A percentile compares a stretch with the other conserved stretches of the same genome.
Evolutionary conservation across 2,329 filamentous ascomycete genomes (phyloP).

Genomic region (Diaporthe longicolla): DNA sequence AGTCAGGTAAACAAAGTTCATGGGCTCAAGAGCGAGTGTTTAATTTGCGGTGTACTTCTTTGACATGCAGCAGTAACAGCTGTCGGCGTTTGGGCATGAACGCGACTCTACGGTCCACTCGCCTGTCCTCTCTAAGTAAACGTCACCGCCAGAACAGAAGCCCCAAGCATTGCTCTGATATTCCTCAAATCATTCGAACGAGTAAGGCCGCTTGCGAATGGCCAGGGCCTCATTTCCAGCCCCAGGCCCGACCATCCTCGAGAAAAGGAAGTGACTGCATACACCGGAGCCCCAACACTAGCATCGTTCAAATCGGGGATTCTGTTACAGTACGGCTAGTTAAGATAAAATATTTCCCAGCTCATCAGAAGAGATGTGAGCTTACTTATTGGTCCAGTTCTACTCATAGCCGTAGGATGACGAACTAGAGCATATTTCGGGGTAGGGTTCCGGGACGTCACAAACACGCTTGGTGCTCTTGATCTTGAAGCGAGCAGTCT

Average conservation of each 20-base stretch:
- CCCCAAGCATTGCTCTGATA: background rate
- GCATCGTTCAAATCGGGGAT: background rate
- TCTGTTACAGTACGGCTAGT: background rate
- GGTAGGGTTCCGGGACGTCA: background rate
- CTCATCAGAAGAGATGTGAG: background rate
- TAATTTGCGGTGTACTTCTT: background rate
- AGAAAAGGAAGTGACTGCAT: background rate
- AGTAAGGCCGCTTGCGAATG: background rate
- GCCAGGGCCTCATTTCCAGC: background rate
- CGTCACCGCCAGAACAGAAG: background rate
- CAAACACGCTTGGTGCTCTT: background rate
- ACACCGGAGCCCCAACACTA: too few relatives aligned
- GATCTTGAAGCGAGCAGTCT: slow-evolving; percentile 38
- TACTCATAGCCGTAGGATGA: background rate
- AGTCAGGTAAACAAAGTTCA: background rate
- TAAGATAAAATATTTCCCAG: too few relatives aligned
- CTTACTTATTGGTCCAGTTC: background rate
- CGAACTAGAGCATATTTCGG: slow-evolving; percentile 1
- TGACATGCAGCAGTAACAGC: too few relatives aligned
- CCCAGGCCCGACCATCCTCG: background rate
- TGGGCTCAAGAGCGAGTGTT: background rate
- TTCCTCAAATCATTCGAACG: background rate
- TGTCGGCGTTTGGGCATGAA: background rate
- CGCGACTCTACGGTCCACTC: background rate
- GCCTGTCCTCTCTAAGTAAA: background rate